Percentiles rank a stretch among this genome's conserved stretches.
Conservation (phyloP, 305 asterid genomes). For the Salvia sclarea region DNA sequence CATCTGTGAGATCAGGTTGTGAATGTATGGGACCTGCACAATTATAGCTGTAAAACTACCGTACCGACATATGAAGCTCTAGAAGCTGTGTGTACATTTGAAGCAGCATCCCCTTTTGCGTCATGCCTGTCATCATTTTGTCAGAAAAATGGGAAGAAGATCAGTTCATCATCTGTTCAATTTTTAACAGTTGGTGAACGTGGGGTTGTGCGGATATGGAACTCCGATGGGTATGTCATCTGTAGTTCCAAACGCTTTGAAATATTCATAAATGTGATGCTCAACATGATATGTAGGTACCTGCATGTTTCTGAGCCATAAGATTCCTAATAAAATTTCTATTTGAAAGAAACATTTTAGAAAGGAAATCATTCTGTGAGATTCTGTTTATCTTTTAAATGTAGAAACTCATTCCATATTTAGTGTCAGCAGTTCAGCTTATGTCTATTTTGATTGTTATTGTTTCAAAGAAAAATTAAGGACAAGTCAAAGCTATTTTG, state of each 20-base stretch:
- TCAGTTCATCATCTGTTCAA: conserved; percentile 51
- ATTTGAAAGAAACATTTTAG: neutral
- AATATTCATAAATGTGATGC: neutral
- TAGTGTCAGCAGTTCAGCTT: too few relatives aligned
- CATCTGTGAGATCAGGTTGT: conserved; percentile 64
- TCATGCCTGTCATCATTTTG: conserved; percentile 46
- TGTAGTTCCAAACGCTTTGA: conserved; percentile 5
- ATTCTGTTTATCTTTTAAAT: too few relatives aligned
- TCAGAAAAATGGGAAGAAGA: conserved; percentile 51
- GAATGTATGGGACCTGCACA: conserved; percentile 81
- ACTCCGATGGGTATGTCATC: conserved; percentile 70
- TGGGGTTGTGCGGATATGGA: conserved; percentile 92
- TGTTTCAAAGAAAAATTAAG: too few relatives aligned
- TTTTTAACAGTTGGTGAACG: conserved; percentile 96
- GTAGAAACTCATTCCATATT: too few relatives aligned
- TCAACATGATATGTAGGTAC: neutral
- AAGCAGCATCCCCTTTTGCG: conserved; percentile 61
- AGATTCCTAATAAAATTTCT: neutral
- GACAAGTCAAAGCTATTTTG: neutral
- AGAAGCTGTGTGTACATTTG: conserved; percentile 73
- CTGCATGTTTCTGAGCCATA: conserved; percentile 9
- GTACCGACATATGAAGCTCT: conserved; percentile 83
- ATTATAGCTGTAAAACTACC: conserved; percentile 68
- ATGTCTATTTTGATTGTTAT: too few relatives aligned
- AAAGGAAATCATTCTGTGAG: too few relatives aligned